Base-by-base conservation (phyloP, 306 rosid genomes). In the Gastrolobium villosum region DNA sequence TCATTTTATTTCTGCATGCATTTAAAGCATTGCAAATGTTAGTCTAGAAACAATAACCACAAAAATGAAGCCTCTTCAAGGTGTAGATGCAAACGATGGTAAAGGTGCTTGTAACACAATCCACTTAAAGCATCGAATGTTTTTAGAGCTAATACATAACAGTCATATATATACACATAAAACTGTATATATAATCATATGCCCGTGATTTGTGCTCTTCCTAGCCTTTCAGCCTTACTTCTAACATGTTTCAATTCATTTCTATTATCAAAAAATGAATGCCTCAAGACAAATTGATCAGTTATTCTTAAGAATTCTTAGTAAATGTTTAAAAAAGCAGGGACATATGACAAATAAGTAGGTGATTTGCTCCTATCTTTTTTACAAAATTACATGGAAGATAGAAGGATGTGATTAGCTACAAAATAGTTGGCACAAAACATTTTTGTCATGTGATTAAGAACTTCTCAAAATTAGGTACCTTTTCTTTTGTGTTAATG, bases 401-500 rank as follows among this genome's bases (percentile, higher is more conserved):
- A 72, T 9, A 28, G 37, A 75, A 49, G 15, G 2, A 36, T 37
- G 28, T 50, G 31, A 60, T 68, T 53, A 40, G 8, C 28, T 61
- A 46, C 28, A 30, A 15, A 3, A 49, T 31, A 20, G 5, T 6
- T 14, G 65, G 6, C 28, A 28, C 13, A 11, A 57, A 44, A 15
- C 55, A 28, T 62, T 43, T 8, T 65, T 10, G 32, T 8, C 28
- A 11, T 49, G 32, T 55, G 41, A 30, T 11, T 43, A 50, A 52
- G 28, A 45, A 36, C 57, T 54, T 53, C 32, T 7, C 59, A 6
- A 9, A 45, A 30, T 53, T 62, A 65, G 44, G 15, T 70, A 88
- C 96, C 96, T 84, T 85, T 74, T 83, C 60, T 78, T 82, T 81
- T 87, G 93, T 63, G 96, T 76, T 81, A 81, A 80, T 45, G 94